Evolutionary conservation across 2,329 filamentous ascomycete genomes (phyloP).

Genomic region (Aureobasidium sp.): DNA sequence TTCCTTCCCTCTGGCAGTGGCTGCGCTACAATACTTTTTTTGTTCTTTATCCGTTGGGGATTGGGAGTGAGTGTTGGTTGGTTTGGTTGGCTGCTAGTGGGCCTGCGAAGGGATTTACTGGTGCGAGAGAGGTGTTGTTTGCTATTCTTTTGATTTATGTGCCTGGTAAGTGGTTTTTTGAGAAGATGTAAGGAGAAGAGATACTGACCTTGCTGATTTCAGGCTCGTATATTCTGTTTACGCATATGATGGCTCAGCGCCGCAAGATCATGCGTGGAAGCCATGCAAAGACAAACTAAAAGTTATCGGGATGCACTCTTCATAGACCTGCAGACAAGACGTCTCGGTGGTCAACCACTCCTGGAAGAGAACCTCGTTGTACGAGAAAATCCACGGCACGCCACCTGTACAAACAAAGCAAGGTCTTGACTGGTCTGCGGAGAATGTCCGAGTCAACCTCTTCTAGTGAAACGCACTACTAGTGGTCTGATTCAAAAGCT

Average conservation of each 20-base stretch:
- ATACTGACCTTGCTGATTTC: background rate
- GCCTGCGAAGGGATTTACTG: background rate
- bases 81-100: conserved; percentile 1
- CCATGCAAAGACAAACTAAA: conserved; percentile 7
- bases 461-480: too few relatives aligned
- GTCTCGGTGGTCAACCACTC: background rate
- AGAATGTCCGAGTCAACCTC: too few relatives aligned
- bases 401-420: background rate
- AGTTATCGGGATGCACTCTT: background rate
- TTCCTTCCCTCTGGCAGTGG: conserved; percentile 66
- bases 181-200: too few relatives aligned
- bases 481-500: too few relatives aligned
- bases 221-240: conserved; percentile 79
- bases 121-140: background rate
- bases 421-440: too few relatives aligned
- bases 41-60: conserved; percentile 86
- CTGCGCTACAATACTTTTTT: conserved; percentile 84
- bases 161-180: conserved; percentile 54
- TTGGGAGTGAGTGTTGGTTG: conserved; percentile 76
- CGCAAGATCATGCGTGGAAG: conserved; percentile 62
- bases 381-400: background rate
- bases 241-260: conserved; percentile 90
- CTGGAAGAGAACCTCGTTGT: background rate
- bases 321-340: background rate
- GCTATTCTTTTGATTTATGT: conserved; percentile 67